Base-by-base conservation (phyloP, 768 basidiomycete genomes). In the Holtermannia corniformis region DNA sequence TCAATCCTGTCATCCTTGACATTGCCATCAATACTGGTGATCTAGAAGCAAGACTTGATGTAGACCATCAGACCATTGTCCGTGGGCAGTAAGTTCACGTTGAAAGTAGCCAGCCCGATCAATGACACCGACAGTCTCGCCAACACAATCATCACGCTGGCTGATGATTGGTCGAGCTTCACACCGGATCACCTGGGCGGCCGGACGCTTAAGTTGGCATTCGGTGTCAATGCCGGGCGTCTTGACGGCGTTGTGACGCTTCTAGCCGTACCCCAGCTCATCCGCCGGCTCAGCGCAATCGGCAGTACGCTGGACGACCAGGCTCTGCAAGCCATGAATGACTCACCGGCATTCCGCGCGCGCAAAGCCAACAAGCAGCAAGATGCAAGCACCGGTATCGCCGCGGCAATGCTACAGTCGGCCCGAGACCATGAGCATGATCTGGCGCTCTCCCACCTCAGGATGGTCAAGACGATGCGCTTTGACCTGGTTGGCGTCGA, bases 161-260 rank as follows among this genome's bases (percentile, higher is more conserved):
- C 54, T 5, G 72, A 73, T 43, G 70, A 73, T 44, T 73, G 72
- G 68, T 55, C 45, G 41, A 53, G 59, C 7, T 58, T 56, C 41
- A 44, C 42, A 20, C 23, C 43, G 19, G 63, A 67, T 25, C 51
- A 49, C 3, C 45, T 40, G 1, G 27, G 24, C 1, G 23, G 41
- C 40, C 25, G 28, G 19, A 54, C 62, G n/a, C 55, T 70, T 16
- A 51, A 59, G 11, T 60, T 73, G 3, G 56, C 67, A 3, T 72
- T 73, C 50, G 54, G 55, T 13, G 67, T 73, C 46, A 43, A 67
- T 22, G 58, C 69, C 4, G 72, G 72, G 3, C 41, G 57, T 12
- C 52, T 73, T 49, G 52, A 64, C n/a, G 53, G 59, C 21, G 60
- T 68, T n/a, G 41, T 64, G 13, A 59, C 70, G n/a, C 51, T 70